A percentile compares a stretch with the other conserved stretches of the same genome.
Evolutionary conservation across 164 flowering plant genomes (phyloP).

Genomic region (Euptelea pleiosperma): DNA sequence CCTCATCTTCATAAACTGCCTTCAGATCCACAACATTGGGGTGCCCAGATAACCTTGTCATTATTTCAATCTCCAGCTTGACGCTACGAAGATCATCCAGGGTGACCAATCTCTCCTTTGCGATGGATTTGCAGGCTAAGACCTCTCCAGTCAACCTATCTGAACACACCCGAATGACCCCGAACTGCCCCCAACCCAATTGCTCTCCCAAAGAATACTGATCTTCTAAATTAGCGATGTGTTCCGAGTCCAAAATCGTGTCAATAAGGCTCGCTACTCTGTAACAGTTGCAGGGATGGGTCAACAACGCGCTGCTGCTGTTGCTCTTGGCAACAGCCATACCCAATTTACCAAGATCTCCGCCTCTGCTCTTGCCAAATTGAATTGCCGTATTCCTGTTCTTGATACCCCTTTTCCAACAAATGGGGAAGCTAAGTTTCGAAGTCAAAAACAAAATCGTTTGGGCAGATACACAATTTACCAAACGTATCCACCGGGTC

Average conservation of each 20-base stretch:
- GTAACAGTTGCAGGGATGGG: slow-evolving; percentile 31
- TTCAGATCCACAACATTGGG: slow-evolving; percentile 58
- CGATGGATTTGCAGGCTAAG: slow-evolving; percentile 57
- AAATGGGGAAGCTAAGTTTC: slow-evolving; percentile 8
- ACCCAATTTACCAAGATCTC: slow-evolving; percentile 13
- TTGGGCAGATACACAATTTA: background rate
- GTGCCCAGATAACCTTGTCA: slow-evolving; percentile 57
- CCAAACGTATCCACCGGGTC: slow-evolving; percentile 20
- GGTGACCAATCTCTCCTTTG: slow-evolving; percentile 48
- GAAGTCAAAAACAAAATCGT: slow-evolving; percentile 22
- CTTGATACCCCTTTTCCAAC: background rate
- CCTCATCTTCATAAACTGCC: slow-evolving; percentile 56
- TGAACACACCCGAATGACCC: slow-evolving; percentile 56
- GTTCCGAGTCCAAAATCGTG: slow-evolving; percentile 41
- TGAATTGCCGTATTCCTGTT: background rate
- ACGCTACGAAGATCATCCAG: slow-evolving; percentile 43
- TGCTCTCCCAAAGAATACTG: slow-evolving; percentile 56
- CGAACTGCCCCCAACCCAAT: slow-evolving; percentile 81
- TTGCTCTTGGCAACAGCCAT: slow-evolving; percentile 72
- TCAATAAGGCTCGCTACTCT: slow-evolving; percentile 34
- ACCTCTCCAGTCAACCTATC: slow-evolving; percentile 55
- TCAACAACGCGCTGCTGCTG: slow-evolving; percentile 28
- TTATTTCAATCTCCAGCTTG: slow-evolving; percentile 57
- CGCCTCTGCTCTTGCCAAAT: background rate
- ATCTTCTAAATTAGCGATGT: slow-evolving; percentile 42